A percentile compares a stretch with the other conserved stretches of the same genome.
phyloP scores from a whole-genome alignment of 208 protist genomes.

The Leishmania turanica region DNA sequence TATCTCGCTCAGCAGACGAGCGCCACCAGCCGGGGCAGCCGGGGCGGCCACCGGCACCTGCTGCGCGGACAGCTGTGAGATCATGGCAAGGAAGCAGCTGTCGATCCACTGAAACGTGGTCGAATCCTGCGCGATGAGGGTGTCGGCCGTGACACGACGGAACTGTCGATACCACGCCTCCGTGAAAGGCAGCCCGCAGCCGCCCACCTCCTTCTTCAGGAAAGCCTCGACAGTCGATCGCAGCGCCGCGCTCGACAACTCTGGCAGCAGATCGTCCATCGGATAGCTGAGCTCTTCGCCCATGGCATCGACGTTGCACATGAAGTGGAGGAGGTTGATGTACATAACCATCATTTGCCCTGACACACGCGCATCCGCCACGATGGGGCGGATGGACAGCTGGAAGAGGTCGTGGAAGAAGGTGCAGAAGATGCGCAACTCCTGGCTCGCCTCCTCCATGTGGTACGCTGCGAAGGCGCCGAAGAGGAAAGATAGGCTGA shows the following conservation, averaged over 20 bases:
- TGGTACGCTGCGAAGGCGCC: slow-evolving; percentile 85
- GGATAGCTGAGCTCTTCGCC: slow-evolving; percentile 44
- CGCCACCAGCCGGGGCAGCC: slow-evolving; percentile 18
- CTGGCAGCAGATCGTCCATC: slow-evolving; percentile 53
- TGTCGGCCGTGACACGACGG: slow-evolving; percentile 65
- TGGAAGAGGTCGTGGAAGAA: slow-evolving; percentile 86
- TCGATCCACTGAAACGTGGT: slow-evolving; percentile 72
- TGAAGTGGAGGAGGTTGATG: slow-evolving; percentile 86
- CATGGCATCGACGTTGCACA: slow-evolving; percentile 90
- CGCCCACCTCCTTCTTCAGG: slow-evolving; percentile 70
- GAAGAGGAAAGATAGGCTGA: slow-evolving; percentile 82
- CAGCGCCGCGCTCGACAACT: slow-evolving; percentile 62
- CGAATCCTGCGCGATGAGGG: slow-evolving; percentile 63
- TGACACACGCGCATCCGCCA: slow-evolving; percentile 50
- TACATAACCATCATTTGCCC: slow-evolving; percentile 81
- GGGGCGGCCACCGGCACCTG: slow-evolving; percentile 24
- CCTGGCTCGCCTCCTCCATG: slow-evolving; percentile 60
- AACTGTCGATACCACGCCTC: slow-evolving; percentile 88
- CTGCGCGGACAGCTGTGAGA: slow-evolving; percentile 42
- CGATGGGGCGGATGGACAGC: slow-evolving; percentile 65
- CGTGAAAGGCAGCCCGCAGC: slow-evolving; percentile 61
- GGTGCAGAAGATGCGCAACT: slow-evolving; percentile 74
- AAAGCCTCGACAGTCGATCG: slow-evolving; percentile 57
- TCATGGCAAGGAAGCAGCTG: slow-evolving; percentile 50
- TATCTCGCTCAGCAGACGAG: slow-evolving; percentile 61